These are phyloP conservation scores for Mucor mucedo DNA, from an alignment of 371 early-diverging fungal genomes.

Conservation along the genomic window DNA sequence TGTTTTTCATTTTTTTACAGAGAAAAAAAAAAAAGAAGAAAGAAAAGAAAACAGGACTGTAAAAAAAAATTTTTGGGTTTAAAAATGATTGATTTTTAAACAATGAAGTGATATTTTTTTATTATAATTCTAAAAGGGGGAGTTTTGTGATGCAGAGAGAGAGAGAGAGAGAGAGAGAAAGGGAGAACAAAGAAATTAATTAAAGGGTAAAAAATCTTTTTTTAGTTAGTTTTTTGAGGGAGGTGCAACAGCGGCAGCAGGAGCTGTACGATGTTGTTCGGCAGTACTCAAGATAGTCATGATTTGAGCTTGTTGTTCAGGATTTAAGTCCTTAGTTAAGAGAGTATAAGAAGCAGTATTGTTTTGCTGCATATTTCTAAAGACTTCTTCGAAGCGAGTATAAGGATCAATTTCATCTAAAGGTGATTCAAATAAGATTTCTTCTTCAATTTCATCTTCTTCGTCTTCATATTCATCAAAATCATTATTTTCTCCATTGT, in stretches of 20 bases:
- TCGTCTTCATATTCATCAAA: slow-evolving; percentile 56
- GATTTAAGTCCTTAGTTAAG: slow-evolving; percentile 56
- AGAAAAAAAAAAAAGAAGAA: too few species aligned
- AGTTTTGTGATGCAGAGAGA: too few species aligned
- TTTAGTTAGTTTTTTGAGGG: background rate
- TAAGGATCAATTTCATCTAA: slow-evolving; percentile 87
- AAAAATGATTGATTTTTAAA: too few species aligned
- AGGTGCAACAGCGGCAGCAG: slow-evolving; percentile 5
- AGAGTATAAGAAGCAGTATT: slow-evolving; percentile 55
- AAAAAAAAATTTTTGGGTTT: slow-evolving; percentile 6
- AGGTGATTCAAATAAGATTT: slow-evolving; percentile 81
- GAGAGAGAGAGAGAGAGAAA: too few species aligned
- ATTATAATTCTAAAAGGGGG: too few species aligned
- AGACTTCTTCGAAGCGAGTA: slow-evolving; percentile 65
- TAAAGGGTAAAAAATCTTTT: background rate
- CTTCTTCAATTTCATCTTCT: slow-evolving; percentile 77
- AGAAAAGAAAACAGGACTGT: background rate
- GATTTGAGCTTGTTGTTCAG: slow-evolving; percentile 52
- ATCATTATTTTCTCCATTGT: slow-evolving; percentile 38
- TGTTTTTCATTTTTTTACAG: background rate
- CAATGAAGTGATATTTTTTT: too few species aligned
- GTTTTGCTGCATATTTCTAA: slow-evolving; percentile 44
- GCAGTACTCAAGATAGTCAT: slow-evolving; percentile 50
- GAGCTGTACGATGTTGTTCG: slow-evolving; percentile 43
- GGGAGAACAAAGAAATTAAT: background rate